Base-by-base conservation (phyloP, 1,139 yeast genomes). In the Sugiyamaella sp. region DNA sequence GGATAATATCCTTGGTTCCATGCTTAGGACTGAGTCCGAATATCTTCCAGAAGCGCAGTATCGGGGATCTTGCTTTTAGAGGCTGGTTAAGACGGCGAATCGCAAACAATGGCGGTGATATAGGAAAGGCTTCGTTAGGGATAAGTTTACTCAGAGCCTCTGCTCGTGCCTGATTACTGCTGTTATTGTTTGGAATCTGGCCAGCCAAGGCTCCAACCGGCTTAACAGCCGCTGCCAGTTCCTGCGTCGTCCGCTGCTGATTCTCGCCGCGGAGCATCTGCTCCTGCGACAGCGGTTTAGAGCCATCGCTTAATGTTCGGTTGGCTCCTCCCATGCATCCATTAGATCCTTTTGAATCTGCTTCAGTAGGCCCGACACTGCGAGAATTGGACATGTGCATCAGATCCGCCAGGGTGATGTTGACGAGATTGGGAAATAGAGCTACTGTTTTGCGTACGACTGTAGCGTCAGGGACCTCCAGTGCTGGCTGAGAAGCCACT, bases 11-110 rank as follows among this genome's bases (percentile, higher is more conserved):
- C 40, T 71, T 70, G 6, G 62, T 58, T 0, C 69, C 74, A 46
- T 58, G 52, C 22, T 58, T 55, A 0, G 77, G 77, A 10, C 65
- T 55, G 33, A 74, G 60, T 1, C 74, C 74, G 59, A 74, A 69
- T 1, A 65, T 62, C 39, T 68, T 65, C 76, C 76, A 72, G 52
- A 72, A 72, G 22, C 71, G 55, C n/a, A 72, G 53, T 12, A 71
- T 66, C 0, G 75, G 67, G 0, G 73, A 64, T 33, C 71, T 57
- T 1, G 74, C 75, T 50, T 67, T 67, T 22, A 69, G 52, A 4
- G 51, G 51, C 33, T 65, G 66, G 12, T 62, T 62, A 40, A 63
- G 62, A 12, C 74, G 60, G 33, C 56, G 52, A 20, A 71, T 60
- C 0, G 66, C 54, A 38, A 62, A 70, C 25, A 66, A 55, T 1